Evolutionary conservation across 768 basidiomycete species (phyloP).

Genomic region (Strobilomyces dryophilus): DNA sequence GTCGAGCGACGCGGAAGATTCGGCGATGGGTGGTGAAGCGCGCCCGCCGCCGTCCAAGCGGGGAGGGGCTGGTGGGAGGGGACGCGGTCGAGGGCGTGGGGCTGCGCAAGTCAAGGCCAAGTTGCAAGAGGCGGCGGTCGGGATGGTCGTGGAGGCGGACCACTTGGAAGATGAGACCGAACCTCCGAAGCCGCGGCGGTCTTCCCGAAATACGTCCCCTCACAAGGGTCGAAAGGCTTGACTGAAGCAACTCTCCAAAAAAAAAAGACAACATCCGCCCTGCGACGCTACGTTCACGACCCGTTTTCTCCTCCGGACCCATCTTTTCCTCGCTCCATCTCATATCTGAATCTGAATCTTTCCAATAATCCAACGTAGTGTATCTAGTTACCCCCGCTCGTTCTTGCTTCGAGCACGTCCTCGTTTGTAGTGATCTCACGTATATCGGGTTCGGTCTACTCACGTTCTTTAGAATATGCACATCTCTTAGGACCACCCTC

Average conservation of each 20-base stretch:
- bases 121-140: slow-evolving; percentile 24
- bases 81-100: slow-evolving; percentile 22
- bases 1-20: slow-evolving; percentile 16
- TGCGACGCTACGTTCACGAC: slow-evolving; percentile 1
- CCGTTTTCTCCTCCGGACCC: background rate
- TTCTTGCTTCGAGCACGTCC: slow-evolving; percentile 5
- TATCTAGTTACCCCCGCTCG: slow-evolving; percentile 12
- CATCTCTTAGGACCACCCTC: slow-evolving; percentile 10
- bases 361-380: background rate
- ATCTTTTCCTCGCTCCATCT: background rate
- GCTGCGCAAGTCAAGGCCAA: slow-evolving; percentile 13
- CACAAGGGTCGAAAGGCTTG: slow-evolving; percentile 27
- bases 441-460: slow-evolving; percentile 3
- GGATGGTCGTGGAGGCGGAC: slow-evolving; percentile 28
- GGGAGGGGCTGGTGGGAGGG: slow-evolving; percentile 15
- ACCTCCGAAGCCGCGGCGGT: slow-evolving; percentile 30
- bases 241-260: background rate
- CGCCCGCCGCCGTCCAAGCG: slow-evolving; percentile 10
- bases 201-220: slow-evolving; percentile 29
- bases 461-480: slow-evolving; percentile 11
- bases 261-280: background rate
- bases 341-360: slow-evolving; percentile 1
- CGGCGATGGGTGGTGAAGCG: slow-evolving; percentile 10
- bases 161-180: slow-evolving; percentile 24
- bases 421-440: slow-evolving; percentile 12